Percentiles rank a stretch among this genome's conserved stretches.
These are phyloP conservation scores for Hibiscus mutabilis DNA, from an alignment of 345 rosid genomes.

Conservation along the genomic window DNA sequence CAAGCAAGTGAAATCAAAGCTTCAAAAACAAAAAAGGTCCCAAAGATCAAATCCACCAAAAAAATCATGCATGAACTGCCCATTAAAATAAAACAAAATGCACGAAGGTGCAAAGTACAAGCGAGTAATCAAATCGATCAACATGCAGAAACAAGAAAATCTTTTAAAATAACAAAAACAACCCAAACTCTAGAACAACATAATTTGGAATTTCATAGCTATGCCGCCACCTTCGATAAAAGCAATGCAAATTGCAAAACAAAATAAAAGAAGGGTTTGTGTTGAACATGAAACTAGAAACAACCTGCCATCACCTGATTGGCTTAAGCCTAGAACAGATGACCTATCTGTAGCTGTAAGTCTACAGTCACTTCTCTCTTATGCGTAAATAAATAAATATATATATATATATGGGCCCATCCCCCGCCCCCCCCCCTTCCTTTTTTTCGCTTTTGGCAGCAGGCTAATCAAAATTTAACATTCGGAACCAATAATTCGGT, in stretches of 20 bases:
- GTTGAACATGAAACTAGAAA: neutral
- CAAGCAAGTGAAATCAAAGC: neutral
- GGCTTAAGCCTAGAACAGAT: neutral
- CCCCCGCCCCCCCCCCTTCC: neutral
- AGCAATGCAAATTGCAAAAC: neutral
- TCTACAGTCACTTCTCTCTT: neutral
- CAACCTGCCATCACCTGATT: neutral
- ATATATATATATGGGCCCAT: neutral
- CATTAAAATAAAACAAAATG: neutral
- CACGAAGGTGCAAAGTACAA: neutral
- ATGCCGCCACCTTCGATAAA: neutral
- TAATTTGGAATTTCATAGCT: neutral
- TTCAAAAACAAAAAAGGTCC: neutral
- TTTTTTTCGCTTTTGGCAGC: neutral
- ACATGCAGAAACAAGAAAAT: neutral
- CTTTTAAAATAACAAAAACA: neutral
- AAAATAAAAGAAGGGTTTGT: neutral
- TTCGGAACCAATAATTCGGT: neutral
- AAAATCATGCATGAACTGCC: neutral
- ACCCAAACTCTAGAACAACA: neutral
- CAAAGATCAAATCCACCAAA: neutral
- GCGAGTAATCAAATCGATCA: neutral
- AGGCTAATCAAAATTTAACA: neutral
- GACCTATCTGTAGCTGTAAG: neutral
- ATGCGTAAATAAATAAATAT: neutral